Conservation (phyloP, 768 basidiomycete species). For the Glaciozyma martinii region DNA sequence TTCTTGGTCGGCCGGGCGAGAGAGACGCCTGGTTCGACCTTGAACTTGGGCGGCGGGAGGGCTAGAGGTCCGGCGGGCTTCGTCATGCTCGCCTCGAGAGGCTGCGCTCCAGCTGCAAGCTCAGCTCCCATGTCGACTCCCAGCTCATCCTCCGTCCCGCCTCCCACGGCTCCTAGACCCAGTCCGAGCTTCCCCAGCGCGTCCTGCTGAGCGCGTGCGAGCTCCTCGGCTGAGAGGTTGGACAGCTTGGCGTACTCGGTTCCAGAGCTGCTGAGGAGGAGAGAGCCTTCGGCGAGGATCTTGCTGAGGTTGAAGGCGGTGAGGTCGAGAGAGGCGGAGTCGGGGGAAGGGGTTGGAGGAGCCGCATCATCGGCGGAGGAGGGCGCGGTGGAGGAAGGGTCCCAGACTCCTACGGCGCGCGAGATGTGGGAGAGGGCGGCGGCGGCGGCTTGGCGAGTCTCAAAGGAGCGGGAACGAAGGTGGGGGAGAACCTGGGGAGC, state of each 20-base stretch:
- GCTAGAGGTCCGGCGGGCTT: neutral
- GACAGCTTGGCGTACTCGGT: conserved; percentile 58
- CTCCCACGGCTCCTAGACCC: conserved; percentile 36
- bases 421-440: conserved; percentile 81
- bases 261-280: conserved; percentile 83
- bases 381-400: conserved; percentile 35
- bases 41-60: conserved; percentile 5
- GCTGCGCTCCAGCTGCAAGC: conserved; percentile 17
- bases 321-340: conserved; percentile 48
- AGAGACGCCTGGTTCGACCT: neutral
- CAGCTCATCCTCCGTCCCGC: conserved; percentile 24
- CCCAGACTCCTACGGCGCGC: conserved; percentile 69
- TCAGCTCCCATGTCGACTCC: conserved; percentile 27
- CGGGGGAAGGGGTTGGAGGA: conserved; percentile 32
- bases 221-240: conserved; percentile 48
- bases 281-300: conserved; percentile 62
- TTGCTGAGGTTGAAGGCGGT: conserved; percentile 68
- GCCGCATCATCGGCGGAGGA: neutral
- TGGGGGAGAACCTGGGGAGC: conserved; percentile 68
- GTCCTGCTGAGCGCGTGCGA: conserved; percentile 77
- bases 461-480: conserved; percentile 81
- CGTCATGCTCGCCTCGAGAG: neutral
- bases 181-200: conserved; percentile 80
- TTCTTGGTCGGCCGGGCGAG: neutral
- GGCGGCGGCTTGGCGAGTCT: conserved; percentile 83